phyloP scores from a whole-genome alignment of 345 rosid species.

The Citrus unshiu region DNA sequence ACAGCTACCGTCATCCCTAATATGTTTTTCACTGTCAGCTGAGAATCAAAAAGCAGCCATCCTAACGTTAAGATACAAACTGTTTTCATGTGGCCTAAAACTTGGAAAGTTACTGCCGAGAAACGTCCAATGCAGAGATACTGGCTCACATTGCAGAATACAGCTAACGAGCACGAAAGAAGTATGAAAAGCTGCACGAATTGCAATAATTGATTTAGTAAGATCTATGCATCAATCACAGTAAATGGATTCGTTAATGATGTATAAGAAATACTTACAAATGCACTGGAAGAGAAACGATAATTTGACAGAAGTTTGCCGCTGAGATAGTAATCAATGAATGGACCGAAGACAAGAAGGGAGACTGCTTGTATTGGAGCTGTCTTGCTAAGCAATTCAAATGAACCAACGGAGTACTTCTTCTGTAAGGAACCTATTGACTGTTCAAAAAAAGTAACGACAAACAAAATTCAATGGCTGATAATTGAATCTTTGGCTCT shows the following conservation, averaged over 20 bases:
- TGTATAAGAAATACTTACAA: conserved; percentile 40
- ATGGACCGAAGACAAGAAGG: conserved; percentile 82
- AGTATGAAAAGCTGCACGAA: conserved; percentile 36
- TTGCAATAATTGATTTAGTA: background rate
- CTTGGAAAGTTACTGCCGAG: conserved; percentile 45
- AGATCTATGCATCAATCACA: background rate
- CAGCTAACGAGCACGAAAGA: conserved; percentile 45
- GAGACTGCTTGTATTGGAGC: conserved; percentile 96
- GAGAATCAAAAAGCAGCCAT: conserved; percentile 40
- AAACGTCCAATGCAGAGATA: conserved; percentile 52
- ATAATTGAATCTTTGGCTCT: background rate
- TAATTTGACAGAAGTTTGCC: conserved; percentile 57
- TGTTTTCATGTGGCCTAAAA: conserved; percentile 53
- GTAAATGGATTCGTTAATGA: background rate
- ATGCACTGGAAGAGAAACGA: conserved; percentile 61
- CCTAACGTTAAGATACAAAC: conserved; percentile 36
- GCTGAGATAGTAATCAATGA: conserved; percentile 64
- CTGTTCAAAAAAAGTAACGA: conserved; percentile 30
- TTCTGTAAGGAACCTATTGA: conserved; percentile 87
- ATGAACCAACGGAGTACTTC: conserved; percentile 92
- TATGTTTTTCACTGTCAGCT: conserved; percentile 34
- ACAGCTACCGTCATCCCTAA: conserved; percentile 42
- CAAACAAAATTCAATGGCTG: conserved; percentile 8
- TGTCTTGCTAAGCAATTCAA: conserved; percentile 85
- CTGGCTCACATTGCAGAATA: conserved; percentile 46